Conservation (phyloP, 2,329 filamentous ascomycete species). For the Zymoseptoria pseudotritici region DNA sequence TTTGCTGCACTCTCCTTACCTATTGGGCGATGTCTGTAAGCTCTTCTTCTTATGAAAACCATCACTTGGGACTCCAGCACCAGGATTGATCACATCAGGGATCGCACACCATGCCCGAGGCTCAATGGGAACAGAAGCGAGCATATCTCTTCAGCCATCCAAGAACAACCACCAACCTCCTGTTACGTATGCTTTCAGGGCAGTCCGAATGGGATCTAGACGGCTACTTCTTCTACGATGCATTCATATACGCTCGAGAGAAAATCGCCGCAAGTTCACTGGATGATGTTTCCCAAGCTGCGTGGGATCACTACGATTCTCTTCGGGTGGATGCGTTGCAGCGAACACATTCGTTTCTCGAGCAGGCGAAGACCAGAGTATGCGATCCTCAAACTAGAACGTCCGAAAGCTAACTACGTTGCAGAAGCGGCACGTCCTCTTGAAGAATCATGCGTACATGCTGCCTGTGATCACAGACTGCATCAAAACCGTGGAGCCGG, state of each 20-base stretch:
- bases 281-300: neutral
- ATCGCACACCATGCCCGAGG: no score
- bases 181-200: constrained; percentile 1
- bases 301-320: neutral
- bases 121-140: constrained; percentile 1
- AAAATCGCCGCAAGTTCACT: neutral
- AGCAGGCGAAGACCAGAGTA: no score
- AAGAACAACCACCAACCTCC: constrained; percentile 5
- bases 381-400: no score
- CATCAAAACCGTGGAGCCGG: neutral
- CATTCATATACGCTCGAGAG: constrained; percentile 5
- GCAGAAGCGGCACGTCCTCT: neutral
- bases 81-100: no score
- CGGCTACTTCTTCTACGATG: constrained; percentile 4
- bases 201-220: constrained; percentile 1
- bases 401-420: no score
- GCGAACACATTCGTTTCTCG: no score
- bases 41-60: no score
- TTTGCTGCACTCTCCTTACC: no score
- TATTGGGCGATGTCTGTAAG: no score
- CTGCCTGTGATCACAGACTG: neutral
- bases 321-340: neutral
- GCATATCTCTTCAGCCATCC: constrained; percentile 7
- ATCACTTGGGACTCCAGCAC: no score
- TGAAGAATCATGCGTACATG: neutral